phyloP scores from a whole-genome alignment of 2,329 filamentous ascomycete genomes.

The Colletotrichum brevisporum region DNA sequence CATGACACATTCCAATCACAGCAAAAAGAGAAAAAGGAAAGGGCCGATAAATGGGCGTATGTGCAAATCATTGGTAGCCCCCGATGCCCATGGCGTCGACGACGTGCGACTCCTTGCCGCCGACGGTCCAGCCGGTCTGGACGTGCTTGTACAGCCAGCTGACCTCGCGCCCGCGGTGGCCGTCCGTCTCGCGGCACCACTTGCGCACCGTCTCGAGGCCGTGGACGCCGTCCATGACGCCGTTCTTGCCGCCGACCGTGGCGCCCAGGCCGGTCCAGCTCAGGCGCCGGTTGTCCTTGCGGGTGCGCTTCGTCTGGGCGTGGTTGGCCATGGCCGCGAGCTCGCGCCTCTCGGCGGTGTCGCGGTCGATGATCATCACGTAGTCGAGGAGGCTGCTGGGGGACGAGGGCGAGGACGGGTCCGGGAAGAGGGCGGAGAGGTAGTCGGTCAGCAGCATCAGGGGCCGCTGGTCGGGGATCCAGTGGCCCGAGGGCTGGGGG shows the following conservation, averaged over 20 bases:
- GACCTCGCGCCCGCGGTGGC: conserved; percentile 51
- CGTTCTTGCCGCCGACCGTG: conserved; percentile 47
- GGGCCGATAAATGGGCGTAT: not conserved
- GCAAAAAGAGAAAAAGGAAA: conserved; percentile 1
- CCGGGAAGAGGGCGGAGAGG: conserved; percentile 53
- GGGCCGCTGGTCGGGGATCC: conserved; percentile 25
- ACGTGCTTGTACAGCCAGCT: conserved; percentile 48
- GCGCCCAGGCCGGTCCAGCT: conserved; percentile 59
- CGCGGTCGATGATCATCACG: conserved; percentile 54
- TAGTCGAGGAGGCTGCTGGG: conserved; percentile 48
- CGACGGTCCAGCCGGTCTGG: conserved; percentile 38
- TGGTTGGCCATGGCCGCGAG: conserved; percentile 55
- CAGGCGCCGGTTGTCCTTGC: conserved; percentile 49
- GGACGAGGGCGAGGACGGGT: conserved; percentile 43
- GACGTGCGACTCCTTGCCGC: conserved; percentile 28
- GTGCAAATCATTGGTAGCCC: not conserved
- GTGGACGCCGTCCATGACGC: conserved; percentile 51
- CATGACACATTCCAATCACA: not conserved
- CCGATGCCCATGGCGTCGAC: conserved; percentile 38
- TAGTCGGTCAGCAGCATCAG: conserved; percentile 52
- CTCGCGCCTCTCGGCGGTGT: conserved; percentile 58
- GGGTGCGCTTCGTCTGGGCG: conserved; percentile 43
- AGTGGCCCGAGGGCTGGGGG: conserved; percentile 28
- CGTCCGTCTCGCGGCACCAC: conserved; percentile 50
- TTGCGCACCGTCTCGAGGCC: conserved; percentile 52